Base-by-base conservation (phyloP, 495 filamentous ascomycete species). In the Neurospora cerealis region DNA sequence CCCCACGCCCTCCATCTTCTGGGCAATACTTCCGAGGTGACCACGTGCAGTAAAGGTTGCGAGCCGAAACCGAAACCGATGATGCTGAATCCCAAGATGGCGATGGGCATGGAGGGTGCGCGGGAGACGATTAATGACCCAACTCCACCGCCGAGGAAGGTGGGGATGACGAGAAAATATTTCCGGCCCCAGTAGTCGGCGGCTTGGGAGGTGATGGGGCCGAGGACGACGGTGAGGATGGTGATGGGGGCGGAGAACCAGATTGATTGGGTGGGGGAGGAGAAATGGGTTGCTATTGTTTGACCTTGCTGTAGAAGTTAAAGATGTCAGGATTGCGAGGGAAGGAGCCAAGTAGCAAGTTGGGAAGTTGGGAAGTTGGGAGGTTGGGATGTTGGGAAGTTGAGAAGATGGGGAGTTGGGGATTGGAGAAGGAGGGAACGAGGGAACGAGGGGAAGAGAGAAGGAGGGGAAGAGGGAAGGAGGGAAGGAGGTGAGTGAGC, bases 121-220 rank as follows among this genome's bases (percentile, higher is more conserved):
- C 79, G 76, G 10, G 80, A 74, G 9, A 83, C 78, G 28, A 84
- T 41, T 7, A 82, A 34, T 1, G 72, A 76, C 0, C 83, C 83
- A 11, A 79, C 71, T 0, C 54, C 24, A 32, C 73, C 77, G 42
- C 82, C 82, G 32, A 76, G 69, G 11, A 78, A 48, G 40, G 77
- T 81, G 9, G 79, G 74, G 66, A 79, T 70, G 32, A 84, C 78
- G 34, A 84, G 75, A 44, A 82, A 79, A 73, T 74, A 81, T 73
- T 78, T 78, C 5, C 82, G 78, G 4, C 80, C 79, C 82, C 82
- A 84, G 71, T 81, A 81, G 66, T 84, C 82, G 46, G 79, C 77
- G 0, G 81, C 81, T 66, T 84, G 82, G 5, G 80, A 79, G 10
- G 81, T 74, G 60, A 77, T 76, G 42, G 80, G 79, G 11, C 77